Percentiles rank a stretch among this genome's conserved stretches.
These are phyloP conservation scores for Ceratocystis ficicola DNA, from an alignment of 2,329 filamentous ascomycete species.

Conservation along the genomic window DNA sequence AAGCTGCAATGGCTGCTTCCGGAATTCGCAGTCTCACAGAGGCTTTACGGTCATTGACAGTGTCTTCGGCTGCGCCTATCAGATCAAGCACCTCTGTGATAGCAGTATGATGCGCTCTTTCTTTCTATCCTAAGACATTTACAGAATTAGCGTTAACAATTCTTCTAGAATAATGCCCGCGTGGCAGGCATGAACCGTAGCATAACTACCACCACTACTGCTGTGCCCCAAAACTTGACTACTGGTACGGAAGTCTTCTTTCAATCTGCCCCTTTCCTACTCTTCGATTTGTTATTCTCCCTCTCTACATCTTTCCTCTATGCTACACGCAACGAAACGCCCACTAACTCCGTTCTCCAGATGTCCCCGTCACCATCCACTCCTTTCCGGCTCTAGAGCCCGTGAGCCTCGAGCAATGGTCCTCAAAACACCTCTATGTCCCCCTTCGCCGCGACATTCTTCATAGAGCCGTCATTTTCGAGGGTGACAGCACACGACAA, in stretches of 20 bases:
- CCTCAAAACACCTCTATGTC: conserved; percentile 69
- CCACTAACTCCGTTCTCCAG: conserved; percentile 35
- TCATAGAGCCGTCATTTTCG: conserved; percentile 82
- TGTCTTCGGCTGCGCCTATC: background rate
- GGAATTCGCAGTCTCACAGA: conserved; percentile 40
- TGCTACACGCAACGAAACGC: background rate
- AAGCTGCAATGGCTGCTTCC: conserved; percentile 34
- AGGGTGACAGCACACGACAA: conserved; percentile 77
- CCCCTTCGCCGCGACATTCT: conserved; percentile 84
- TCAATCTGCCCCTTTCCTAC: too few relatives aligned
- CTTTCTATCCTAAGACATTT: too few relatives aligned
- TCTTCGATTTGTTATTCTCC: background rate
- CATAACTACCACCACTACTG: conserved; percentile 43
- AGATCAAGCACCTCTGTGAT: background rate
- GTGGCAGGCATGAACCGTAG: conserved; percentile 30
- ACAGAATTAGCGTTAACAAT: background rate
- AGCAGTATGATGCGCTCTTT: background rate
- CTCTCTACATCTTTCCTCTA: background rate
- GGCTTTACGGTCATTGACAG: conserved; percentile 38
- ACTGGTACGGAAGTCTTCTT: conserved; percentile 31
- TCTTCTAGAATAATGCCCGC: conserved; percentile 2
- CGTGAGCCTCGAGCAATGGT: conserved; percentile 62
- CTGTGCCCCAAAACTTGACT: conserved; percentile 33
- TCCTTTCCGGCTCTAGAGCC: conserved; percentile 84
- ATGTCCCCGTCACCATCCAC: conserved; percentile 76